phyloP scores from a whole-genome alignment of 352 stramenopile species.

The Globisporangium sylvaticum region DNA sequence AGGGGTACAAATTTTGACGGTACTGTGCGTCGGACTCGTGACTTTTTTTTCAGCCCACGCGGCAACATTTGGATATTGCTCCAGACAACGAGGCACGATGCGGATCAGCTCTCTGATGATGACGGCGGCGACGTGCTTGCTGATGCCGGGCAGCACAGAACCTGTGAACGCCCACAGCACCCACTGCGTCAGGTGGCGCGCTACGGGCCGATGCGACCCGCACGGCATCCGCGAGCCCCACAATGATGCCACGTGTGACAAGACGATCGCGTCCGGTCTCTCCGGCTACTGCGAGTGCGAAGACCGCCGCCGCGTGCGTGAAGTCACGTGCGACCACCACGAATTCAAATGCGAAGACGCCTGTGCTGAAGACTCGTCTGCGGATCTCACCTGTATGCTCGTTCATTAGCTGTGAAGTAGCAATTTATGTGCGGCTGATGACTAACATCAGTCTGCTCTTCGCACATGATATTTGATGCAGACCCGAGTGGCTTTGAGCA shows the following conservation, averaged over 20 bases:
- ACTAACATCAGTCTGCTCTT: not conserved
- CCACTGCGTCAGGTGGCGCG: conserved; percentile 70
- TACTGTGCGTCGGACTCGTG: too few relatives aligned
- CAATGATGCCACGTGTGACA: conserved; percentile 55
- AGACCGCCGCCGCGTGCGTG: conserved; percentile 64
- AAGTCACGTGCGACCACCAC: conserved; percentile 77
- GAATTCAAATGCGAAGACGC: conserved; percentile 71
- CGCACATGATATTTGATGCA: conserved; percentile 14
- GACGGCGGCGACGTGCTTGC: not conserved
- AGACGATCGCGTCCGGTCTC: conserved; percentile 38
- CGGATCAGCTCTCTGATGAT: not conserved
- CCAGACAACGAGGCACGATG: not conserved
- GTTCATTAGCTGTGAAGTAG: not conserved
- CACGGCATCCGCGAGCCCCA: conserved; percentile 60
- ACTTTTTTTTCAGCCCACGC: conserved; percentile 12
- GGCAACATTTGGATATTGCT: conserved; percentile 11
- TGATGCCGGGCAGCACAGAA: not conserved
- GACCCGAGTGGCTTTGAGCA: conserved; percentile 73
- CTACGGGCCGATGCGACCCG: conserved; percentile 63
- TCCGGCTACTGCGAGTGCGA: conserved; percentile 84
- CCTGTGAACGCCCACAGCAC: not conserved
- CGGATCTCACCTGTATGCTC: conserved; percentile 65
- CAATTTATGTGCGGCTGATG: not conserved
- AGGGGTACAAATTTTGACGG: too few relatives aligned
- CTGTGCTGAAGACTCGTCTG: conserved; percentile 62